These are phyloP conservation scores for Pestalotiopsis sp. DNA, from an alignment of 2,329 filamentous ascomycete species.

Conservation along the genomic window DNA sequence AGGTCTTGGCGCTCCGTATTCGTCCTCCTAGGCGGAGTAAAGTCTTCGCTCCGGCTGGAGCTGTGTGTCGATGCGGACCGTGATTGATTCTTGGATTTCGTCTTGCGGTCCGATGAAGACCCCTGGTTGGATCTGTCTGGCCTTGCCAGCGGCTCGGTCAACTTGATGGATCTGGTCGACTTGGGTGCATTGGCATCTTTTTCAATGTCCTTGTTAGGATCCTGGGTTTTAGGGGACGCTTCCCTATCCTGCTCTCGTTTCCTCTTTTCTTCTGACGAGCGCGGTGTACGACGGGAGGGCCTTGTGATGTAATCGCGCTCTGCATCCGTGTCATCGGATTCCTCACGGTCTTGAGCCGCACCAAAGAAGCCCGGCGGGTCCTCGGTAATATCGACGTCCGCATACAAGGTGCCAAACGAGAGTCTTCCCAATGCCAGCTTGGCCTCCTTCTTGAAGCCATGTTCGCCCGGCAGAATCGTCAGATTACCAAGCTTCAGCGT, in stretches of 20 bases:
- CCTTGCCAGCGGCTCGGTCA: not conserved
- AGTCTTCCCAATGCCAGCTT: slow-evolving; percentile 44
- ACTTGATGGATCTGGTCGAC: slow-evolving; percentile 27
- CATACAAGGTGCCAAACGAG: slow-evolving; percentile 45
- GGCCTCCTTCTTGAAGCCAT: slow-evolving; percentile 45
- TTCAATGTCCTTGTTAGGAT: slow-evolving; percentile 9
- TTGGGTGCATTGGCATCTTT: slow-evolving; percentile 33
- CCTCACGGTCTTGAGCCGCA: slow-evolving; percentile 24
- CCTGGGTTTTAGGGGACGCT: not conserved
- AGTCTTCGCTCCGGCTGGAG: not conserved
- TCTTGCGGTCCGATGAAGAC: not conserved
- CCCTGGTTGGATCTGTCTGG: not conserved
- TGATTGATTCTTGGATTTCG: not conserved
- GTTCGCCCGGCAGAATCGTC: slow-evolving; percentile 62
- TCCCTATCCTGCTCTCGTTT: not conserved
- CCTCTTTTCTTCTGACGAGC: not conserved
- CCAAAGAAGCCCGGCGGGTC: slow-evolving; percentile 44
- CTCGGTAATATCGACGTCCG: slow-evolving; percentile 37
- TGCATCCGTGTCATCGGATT: slow-evolving; percentile 22
- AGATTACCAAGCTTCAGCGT: slow-evolving; percentile 59
- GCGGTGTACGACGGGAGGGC: not conserved
- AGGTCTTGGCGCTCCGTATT: slow-evolving; percentile 30
- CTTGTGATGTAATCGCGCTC: slow-evolving; percentile 16
- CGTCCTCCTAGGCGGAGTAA: not conserved
- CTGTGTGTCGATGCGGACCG: not conserved